phyloP scores from a whole-genome alignment of 495 filamentous ascomycete genomes.

The Tuber calosporum region DNA sequence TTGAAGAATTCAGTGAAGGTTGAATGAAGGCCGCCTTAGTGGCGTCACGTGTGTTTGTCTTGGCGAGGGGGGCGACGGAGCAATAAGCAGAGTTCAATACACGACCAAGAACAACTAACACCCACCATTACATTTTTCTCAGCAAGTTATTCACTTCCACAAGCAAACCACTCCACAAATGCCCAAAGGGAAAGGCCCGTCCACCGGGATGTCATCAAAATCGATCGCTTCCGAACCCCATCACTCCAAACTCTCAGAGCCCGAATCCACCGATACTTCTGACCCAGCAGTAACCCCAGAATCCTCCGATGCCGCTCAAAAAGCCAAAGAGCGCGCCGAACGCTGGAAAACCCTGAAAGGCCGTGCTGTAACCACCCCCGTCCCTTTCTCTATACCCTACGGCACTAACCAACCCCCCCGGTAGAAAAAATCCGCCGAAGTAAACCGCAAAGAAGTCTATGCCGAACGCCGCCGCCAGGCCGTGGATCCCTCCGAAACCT shows the following conservation, averaged over 20 bases:
- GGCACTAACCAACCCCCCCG: slow-evolving; percentile 28
- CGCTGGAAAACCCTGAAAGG: slow-evolving; percentile 81
- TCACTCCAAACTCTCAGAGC: slow-evolving; percentile 28
- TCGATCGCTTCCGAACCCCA: slow-evolving; percentile 12
- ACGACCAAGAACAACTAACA: background rate
- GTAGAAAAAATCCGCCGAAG: slow-evolving; percentile 63
- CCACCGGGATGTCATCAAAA: slow-evolving; percentile 10
- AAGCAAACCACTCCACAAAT: slow-evolving; percentile 8
- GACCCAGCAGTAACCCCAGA: slow-evolving; percentile 12
- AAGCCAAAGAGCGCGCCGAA: slow-evolving; percentile 53
- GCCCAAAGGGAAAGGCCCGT: slow-evolving; percentile 29
- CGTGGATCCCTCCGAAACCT: slow-evolving; percentile 65
- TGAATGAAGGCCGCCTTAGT: background rate
- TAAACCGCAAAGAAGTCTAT: slow-evolving; percentile 75
- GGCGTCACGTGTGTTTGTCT: slow-evolving; percentile 3
- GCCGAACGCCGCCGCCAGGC: slow-evolving; percentile 73
- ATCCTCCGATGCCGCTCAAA: slow-evolving; percentile 43
- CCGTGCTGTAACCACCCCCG: slow-evolving; percentile 53
- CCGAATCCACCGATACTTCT: slow-evolving; percentile 13
- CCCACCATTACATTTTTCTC: background rate
- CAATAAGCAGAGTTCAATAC: too few relatives aligned
- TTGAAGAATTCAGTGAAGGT: background rate
- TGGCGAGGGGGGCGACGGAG: background rate
- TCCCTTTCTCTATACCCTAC: slow-evolving; percentile 5
- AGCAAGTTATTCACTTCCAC: background rate